Conservation (phyloP, 2,329 filamentous ascomycete species). For the Akanthomyces uredinophilus region DNA sequence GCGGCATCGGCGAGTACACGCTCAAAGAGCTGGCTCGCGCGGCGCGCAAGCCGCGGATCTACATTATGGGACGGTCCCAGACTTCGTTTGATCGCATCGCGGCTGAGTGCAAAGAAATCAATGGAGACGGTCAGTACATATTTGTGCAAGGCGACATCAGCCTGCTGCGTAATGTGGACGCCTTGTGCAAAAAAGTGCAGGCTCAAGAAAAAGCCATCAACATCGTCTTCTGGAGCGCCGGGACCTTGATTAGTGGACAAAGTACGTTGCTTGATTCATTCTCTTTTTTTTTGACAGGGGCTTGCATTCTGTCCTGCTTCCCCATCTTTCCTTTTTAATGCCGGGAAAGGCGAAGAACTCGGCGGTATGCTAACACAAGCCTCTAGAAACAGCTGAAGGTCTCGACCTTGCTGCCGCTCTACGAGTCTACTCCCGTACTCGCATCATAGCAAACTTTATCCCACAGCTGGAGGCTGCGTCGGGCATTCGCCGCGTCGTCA, state of each 20-base stretch:
- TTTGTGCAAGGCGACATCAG: constrained; percentile 48
- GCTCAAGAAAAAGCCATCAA: constrained; percentile 40
- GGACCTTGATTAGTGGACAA: constrained; percentile 24
- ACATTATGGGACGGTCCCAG: constrained; percentile 45
- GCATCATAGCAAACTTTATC: constrained; percentile 52
- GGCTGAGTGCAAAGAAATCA: constrained; percentile 37
- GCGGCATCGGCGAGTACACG: constrained; percentile 41
- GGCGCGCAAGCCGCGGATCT: constrained; percentile 39
- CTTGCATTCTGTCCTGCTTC: too few species aligned
- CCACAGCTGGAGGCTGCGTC: constrained; percentile 29
- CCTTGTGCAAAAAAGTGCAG: constrained; percentile 40
- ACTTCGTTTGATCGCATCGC: constrained; percentile 33
- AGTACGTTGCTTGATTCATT: constrained; percentile 12
- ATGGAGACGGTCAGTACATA: constrained; percentile 37
- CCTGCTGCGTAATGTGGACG: constrained; percentile 46
- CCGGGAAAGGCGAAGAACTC: too few species aligned
- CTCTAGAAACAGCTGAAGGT: constrained; percentile 51
- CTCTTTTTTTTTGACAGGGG: background rate
- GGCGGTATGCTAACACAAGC: background rate
- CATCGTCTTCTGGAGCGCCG: constrained; percentile 41
- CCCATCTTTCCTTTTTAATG: background rate
- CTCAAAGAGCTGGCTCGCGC: constrained; percentile 41
- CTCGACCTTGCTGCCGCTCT: constrained; percentile 48
- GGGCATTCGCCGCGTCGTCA: background rate
- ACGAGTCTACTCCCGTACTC: constrained; percentile 52